A percentile compares a stretch with the other conserved stretches of the same genome.
phyloP scores from a whole-genome alignment of 371 early-diverging fungal species.

The Choanephora cucurbitarum region DNA sequence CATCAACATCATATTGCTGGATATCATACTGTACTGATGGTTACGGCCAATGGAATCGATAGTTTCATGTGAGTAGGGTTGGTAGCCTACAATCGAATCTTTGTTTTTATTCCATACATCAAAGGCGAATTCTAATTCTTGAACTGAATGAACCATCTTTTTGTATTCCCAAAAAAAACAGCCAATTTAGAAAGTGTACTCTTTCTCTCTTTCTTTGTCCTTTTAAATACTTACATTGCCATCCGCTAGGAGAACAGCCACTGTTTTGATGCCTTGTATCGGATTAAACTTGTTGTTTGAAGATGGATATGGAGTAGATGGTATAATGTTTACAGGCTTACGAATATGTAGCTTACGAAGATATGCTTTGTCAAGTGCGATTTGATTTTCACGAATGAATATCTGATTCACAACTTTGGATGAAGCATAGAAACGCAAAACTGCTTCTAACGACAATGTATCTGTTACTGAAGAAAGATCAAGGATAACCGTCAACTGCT shows the following conservation, averaged over 20 bases:
- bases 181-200: too few relatives aligned
- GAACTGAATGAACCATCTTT: conserved; percentile 13
- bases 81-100: conserved; percentile 23
- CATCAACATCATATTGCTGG: conserved; percentile 24
- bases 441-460: background rate
- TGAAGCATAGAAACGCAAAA: conserved; percentile 11
- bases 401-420: conserved; percentile 19
- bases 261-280: conserved; percentile 24
- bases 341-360: conserved; percentile 6
- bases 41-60: background rate
- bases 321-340: conserved; percentile 12
- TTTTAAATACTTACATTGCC: conserved; percentile 25
- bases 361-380: conserved; percentile 5
- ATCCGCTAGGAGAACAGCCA: conserved; percentile 28
- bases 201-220: background rate
- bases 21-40: conserved; percentile 20
- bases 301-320: conserved; percentile 4
- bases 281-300: conserved; percentile 36
- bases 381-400: conserved; percentile 4
- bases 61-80: conserved; percentile 8
- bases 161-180: background rate
- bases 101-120: conserved; percentile 16
- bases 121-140: conserved; percentile 21
- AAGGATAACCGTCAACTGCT: conserved; percentile 23
- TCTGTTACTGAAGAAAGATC: background rate